These are phyloP conservation scores for Mortierella sp. DNA, from an alignment of 371 early-diverging fungal species.

Conservation along the genomic window DNA sequence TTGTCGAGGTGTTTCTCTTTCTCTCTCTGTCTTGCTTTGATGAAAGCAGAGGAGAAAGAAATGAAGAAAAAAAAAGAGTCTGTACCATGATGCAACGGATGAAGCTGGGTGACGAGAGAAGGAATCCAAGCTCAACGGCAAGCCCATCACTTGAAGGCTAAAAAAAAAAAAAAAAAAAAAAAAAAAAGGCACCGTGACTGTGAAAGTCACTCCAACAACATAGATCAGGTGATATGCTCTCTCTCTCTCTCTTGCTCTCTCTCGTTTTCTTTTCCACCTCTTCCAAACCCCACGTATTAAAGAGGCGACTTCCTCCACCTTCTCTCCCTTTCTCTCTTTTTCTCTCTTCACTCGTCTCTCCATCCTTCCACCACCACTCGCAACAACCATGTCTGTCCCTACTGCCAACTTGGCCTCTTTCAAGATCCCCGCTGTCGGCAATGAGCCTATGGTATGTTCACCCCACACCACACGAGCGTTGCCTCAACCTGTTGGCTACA, in stretches of 20 bases:
- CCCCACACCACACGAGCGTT: too few species aligned
- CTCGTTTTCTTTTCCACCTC: not conserved
- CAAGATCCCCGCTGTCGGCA: constrained; percentile 84
- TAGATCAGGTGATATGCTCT: not conserved
- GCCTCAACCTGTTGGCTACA: not conserved
- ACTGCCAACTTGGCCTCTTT: constrained; percentile 75
- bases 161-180: too few species aligned
- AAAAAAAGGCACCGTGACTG: too few species aligned
- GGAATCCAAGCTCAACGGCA: too few species aligned
- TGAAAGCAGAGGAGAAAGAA: too few species aligned
- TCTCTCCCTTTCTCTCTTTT: constrained; percentile 2
- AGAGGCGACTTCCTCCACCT: not conserved
- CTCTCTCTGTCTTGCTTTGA: too few species aligned
- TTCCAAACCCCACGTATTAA: not conserved
- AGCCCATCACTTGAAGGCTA: too few species aligned
- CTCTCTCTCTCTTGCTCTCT: not conserved
- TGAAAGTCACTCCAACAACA: too few species aligned
- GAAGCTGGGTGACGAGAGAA: too few species aligned
- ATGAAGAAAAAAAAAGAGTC: too few species aligned
- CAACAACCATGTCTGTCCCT: constrained; percentile 45
- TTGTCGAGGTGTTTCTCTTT: too few species aligned
- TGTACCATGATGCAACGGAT: too few species aligned
- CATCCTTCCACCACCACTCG: not conserved
- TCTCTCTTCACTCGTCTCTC: not conserved
- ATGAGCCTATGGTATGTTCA: constrained; percentile 88